Evolutionary conservation across 495 filamentous ascomycete genomes (phyloP), one percentile per base, ranked within the genome.

Genomic region (Penicillium lividum): DNA sequence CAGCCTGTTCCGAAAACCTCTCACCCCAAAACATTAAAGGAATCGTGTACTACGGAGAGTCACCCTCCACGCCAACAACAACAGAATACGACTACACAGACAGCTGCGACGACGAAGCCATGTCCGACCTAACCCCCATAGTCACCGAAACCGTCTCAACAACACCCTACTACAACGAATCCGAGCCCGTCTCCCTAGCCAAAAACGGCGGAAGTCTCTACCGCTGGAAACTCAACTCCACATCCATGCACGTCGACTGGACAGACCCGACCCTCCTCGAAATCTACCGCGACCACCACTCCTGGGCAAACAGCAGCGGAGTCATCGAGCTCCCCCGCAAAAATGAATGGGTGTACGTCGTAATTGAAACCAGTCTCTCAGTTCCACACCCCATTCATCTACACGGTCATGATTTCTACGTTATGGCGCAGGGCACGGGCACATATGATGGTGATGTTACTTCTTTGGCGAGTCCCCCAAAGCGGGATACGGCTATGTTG

Each of bases 281-380:
- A 50, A 33, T 66, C 0, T 62, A 47, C 31, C 56, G 63, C 2
- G 45, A 49, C 16, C 45, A 43, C 11, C 55, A 49, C 0, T 22
- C 56, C 5, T 69, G 56, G 47, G 27, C 49, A 0, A 29, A 36
- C 0, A 27, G 49, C 1, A 60, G 57, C 9, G 57, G 57, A 1
- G 47, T 61, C 1, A 61, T 61, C 42, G 53, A 43, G 46, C 34
- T 61, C 13, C 62, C 57, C 16, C 79, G 86, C 59, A 82, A 82
- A 15, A 78, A 87, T 58, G 80, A 87, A 57, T 86, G 86, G 68
- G 78, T 66, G 49, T 62, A 86, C 7, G 66, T 88, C 8, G 72
- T 70, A 2, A 75, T 84, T 54, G 74, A 68, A 28, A 61, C 61
- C 4, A 56, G 40, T 16, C 27, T 61, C 2, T 43, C 59, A 1